Base-by-base conservation (phyloP, 2,329 filamentous ascomycete genomes). In the Exophiala bonariae region DNA sequence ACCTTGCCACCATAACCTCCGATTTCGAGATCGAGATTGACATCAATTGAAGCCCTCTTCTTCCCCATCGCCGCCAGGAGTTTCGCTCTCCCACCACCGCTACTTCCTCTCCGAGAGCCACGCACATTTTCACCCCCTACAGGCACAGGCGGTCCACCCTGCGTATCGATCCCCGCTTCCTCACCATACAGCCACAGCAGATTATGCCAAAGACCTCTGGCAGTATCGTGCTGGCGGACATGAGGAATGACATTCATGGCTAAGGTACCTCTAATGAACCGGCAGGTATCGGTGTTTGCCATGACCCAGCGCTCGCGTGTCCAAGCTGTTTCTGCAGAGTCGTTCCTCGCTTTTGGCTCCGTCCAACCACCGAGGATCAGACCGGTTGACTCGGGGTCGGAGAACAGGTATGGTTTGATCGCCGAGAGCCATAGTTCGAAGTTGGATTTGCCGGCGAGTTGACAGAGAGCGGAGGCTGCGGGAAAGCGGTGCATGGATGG, bases 161-260 rank as follows among this genome's bases (percentile, higher is more conserved):
- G 48, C 3, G 35, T 41, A 31, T 55, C 52, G 28, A 55, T 55
- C 2, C 52, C 52, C 2, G 38, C 45, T 11, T 49, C 42, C 20
- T 52, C 49, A 7, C 52, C 52, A 37, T 55, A 55, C 5, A 55
- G 40, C 52, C 52, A 55, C n/a, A 49, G 31, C 14, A 55, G 42
- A 28, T 52, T 49, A 32, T 52, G 49, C 35, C 46, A 52, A 10
- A 55, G 43, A 3, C 38, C 40, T 41, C 42, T 55, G 28, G 52
- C 52, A 11, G 41, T 45, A 17, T 41, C 38, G 20, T 49, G 49
- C 22, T 55, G 52, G 14, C 52, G 44, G 11, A 55, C 49, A 14
- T 52, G 49, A 3, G 52, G 49, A 3, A 42, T 14, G 2, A 55
- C 52, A 19, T 52, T 52, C 30, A 34, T 26, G 13, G 48, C 52